Percentiles rank a stretch among this genome's conserved stretches.
These are phyloP conservation scores for Lactarius tabidus DNA, from an alignment of 768 basidiomycete species.

Conservation along the genomic window DNA sequence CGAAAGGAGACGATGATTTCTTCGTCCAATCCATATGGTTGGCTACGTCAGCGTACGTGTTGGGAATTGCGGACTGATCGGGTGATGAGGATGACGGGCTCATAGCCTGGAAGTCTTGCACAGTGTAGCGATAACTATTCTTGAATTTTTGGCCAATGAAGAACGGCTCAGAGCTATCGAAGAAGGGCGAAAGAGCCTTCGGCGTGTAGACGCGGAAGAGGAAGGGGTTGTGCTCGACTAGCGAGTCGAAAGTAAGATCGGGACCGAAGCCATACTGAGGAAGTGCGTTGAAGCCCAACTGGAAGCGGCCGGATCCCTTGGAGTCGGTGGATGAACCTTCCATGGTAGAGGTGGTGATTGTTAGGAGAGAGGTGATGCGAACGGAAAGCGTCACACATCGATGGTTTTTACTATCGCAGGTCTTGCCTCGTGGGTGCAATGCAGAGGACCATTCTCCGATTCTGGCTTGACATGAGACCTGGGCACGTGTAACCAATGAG, in stretches of 20 bases:
- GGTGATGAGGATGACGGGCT: slow-evolving; percentile 22
- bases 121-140: slow-evolving; percentile 31
- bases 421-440: slow-evolving; percentile 25
- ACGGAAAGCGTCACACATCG: slow-evolving; percentile 16
- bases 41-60: slow-evolving; percentile 58
- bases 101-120: slow-evolving; percentile 28
- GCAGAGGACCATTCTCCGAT: slow-evolving; percentile 9
- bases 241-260: slow-evolving; percentile 56
- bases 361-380: slow-evolving; percentile 22
- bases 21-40: slow-evolving; percentile 77
- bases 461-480: slow-evolving; percentile 8
- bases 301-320: slow-evolving; percentile 25
- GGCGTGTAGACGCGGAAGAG: slow-evolving; percentile 81
- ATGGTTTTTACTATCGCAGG: slow-evolving; percentile 24
- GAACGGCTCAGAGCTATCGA: slow-evolving; percentile 54
- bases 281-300: slow-evolving; percentile 35
- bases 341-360: slow-evolving; percentile 19
- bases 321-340: slow-evolving; percentile 19
- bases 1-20: slow-evolving; percentile 61
- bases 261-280: slow-evolving; percentile 73
- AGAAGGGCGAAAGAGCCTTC: slow-evolving; percentile 50
- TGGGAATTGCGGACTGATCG: slow-evolving; percentile 23
- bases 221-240: slow-evolving; percentile 63
- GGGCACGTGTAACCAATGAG: slow-evolving; percentile 14
- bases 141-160: slow-evolving; percentile 67